Percentiles rank a stretch among this genome's conserved stretches.
Conservation (phyloP, 164 flowering plant species). For the Taxillus chinensis region DNA sequence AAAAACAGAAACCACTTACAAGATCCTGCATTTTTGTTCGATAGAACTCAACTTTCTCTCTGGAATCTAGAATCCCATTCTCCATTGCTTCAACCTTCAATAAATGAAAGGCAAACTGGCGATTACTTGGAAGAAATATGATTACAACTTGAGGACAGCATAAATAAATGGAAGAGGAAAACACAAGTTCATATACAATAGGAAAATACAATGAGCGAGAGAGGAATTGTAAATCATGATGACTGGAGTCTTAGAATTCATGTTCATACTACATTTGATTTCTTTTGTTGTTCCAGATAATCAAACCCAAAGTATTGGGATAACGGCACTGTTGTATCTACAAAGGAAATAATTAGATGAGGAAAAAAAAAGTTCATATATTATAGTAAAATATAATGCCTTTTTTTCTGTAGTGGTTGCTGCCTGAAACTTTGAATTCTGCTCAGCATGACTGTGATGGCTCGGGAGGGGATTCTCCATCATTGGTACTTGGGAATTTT, state of each 20-base stretch:
- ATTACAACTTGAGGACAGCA: not conserved
- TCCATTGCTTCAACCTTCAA: slow-evolving; percentile 34
- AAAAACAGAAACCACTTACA: slow-evolving; percentile 36
- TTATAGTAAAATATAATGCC: slow-evolving; percentile 12
- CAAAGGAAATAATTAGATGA: too few species aligned
- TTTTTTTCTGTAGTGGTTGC: slow-evolving; percentile 19
- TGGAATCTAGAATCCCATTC: slow-evolving; percentile 50
- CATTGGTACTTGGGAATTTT: slow-evolving; percentile 14
- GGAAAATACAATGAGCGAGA: not conserved
- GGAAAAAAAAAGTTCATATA: too few species aligned
- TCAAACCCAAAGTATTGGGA: too few species aligned
- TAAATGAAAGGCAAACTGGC: not conserved
- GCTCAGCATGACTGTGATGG: slow-evolving; percentile 15
- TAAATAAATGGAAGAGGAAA: not conserved
- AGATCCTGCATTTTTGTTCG: slow-evolving; percentile 74
- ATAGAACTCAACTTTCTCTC: slow-evolving; percentile 60
- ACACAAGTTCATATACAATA: not conserved
- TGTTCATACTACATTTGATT: too few species aligned
- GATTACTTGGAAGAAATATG: not conserved
- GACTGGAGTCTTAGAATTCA: too few species aligned
- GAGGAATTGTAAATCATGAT: not conserved
- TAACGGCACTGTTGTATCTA: too few species aligned
- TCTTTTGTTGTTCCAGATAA: too few species aligned
- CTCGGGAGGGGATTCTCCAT: slow-evolving; percentile 22
- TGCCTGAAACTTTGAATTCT: slow-evolving; percentile 17